A percentile compares a stretch with the other conserved stretches of the same genome.
phyloP scores from a whole-genome alignment of 768 basidiomycete genomes.

The Mycena rebaudengoi region DNA sequence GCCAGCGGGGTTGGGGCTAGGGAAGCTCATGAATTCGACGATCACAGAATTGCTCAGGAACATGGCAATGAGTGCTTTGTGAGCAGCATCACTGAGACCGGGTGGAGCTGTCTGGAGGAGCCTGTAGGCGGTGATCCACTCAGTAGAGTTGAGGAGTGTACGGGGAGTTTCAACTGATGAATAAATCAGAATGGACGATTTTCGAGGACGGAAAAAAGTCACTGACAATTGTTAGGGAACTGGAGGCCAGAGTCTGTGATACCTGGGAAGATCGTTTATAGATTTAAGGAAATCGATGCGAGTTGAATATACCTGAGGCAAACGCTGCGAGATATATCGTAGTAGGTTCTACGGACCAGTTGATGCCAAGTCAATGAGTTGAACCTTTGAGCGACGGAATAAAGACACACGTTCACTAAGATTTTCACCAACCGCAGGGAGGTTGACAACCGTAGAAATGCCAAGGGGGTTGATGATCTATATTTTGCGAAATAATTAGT shows the following conservation, averaged over 20 bases:
- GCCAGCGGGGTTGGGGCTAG: background rate
- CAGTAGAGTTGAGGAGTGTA: background rate
- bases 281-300: background rate
- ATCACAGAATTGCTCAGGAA: background rate
- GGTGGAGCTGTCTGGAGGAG: slow-evolving; percentile 3
- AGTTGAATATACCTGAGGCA: background rate
- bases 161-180: slow-evolving; percentile 2
- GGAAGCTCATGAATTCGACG: slow-evolving; percentile 11
- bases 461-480: slow-evolving; percentile 12
- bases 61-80: background rate
- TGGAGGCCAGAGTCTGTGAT: background rate
- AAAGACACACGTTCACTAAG: slow-evolving; percentile 4
- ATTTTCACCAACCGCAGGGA: slow-evolving; percentile 13
- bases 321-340: slow-evolving; percentile 3
- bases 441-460: slow-evolving; percentile 10
- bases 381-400: background rate
- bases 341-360: slow-evolving; percentile 7
- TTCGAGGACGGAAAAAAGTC: background rate
- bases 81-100: background rate
- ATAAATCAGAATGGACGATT: background rate
- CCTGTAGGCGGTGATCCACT: background rate
- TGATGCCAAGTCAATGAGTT: background rate
- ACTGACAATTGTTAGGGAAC: slow-evolving; percentile 1
- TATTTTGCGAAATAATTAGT: background rate
- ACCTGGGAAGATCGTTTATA: background rate